Conservation (phyloP, 257 asterid genomes). For the Rhazya stricta region DNA sequence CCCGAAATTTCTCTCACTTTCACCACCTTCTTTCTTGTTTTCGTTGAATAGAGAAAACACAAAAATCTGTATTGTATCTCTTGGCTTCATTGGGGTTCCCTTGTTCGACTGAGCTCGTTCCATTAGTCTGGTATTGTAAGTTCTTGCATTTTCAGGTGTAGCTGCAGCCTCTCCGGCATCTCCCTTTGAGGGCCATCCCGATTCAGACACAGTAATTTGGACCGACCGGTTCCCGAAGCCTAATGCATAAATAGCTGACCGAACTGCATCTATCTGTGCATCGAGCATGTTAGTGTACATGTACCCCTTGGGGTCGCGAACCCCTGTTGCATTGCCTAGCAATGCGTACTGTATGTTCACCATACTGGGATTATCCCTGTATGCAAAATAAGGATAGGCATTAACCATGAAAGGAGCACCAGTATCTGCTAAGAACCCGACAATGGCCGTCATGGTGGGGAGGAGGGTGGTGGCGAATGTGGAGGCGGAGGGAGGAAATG, state of each 20-base stretch:
- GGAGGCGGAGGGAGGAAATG: slow-evolving; percentile 63
- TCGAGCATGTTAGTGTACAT: slow-evolving; percentile 49
- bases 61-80: slow-evolving; percentile 48
- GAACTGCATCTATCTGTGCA: slow-evolving; percentile 56
- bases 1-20: slow-evolving; percentile 80
- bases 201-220: slow-evolving; percentile 1
- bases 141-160: slow-evolving; percentile 45
- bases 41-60: slow-evolving; percentile 74
- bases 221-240: slow-evolving; percentile 37
- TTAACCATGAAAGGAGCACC: slow-evolving; percentile 60
- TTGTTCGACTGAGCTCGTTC: slow-evolving; percentile 51
- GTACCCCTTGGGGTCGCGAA: slow-evolving; percentile 45
- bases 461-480: slow-evolving; percentile 48
- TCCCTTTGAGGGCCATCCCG: slow-evolving; percentile 9
- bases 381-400: slow-evolving; percentile 67
- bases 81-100: slow-evolving; percentile 75
- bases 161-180: slow-evolving; percentile 41
- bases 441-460: slow-evolving; percentile 48
- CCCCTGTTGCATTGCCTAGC: slow-evolving; percentile 33
- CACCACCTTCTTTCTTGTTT: slow-evolving; percentile 63
- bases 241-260: slow-evolving; percentile 38
- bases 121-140: slow-evolving; percentile 44
- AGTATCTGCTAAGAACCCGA: slow-evolving; percentile 47
- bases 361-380: slow-evolving; percentile 37
- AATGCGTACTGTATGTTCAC: slow-evolving; percentile 41